These are phyloP conservation scores for Chaetomium sp. DNA, from an alignment of 2,329 filamentous ascomycete species.

Conservation along the genomic window DNA sequence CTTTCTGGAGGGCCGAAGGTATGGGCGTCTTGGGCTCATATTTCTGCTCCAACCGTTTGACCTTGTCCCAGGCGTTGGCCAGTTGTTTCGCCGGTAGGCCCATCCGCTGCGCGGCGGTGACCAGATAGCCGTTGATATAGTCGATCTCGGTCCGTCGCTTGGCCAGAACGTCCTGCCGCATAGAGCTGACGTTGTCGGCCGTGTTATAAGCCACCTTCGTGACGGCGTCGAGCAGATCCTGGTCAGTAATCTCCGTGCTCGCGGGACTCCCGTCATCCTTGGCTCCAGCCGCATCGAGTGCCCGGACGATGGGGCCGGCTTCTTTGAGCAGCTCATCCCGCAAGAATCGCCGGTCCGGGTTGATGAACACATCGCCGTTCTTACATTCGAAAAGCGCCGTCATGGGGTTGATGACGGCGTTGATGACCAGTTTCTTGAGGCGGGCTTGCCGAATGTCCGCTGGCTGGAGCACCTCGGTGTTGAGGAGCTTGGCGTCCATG, in stretches of 20 bases:
- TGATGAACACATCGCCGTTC: slow-evolving; percentile 11
- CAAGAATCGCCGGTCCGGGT: background rate
- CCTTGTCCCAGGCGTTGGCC: background rate
- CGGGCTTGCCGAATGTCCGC: slow-evolving; percentile 12
- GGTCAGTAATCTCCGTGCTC: background rate
- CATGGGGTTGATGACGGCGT: slow-evolving; percentile 61
- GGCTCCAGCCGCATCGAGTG: background rate
- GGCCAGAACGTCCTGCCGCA: slow-evolving; percentile 29
- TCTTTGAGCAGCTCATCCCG: slow-evolving; percentile 7
- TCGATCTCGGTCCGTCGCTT: slow-evolving; percentile 15
- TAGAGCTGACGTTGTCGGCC: slow-evolving; percentile 28
- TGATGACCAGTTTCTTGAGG: slow-evolving; percentile 58
- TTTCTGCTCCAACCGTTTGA: background rate
- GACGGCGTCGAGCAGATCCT: slow-evolving; percentile 6
- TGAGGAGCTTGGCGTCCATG: background rate
- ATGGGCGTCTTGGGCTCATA: background rate
- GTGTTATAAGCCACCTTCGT: slow-evolving; percentile 22
- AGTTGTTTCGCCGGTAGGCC: background rate
- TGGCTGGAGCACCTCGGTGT: background rate
- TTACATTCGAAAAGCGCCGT: slow-evolving; percentile 43
- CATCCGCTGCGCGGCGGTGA: background rate
- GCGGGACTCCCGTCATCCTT: background rate
- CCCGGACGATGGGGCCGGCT: slow-evolving; percentile 9
- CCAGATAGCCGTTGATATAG: slow-evolving; percentile 18
- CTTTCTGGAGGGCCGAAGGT: no score